Base-by-base conservation (phyloP, 208 protist genomes). In the Leishmania mexicana region DNA sequence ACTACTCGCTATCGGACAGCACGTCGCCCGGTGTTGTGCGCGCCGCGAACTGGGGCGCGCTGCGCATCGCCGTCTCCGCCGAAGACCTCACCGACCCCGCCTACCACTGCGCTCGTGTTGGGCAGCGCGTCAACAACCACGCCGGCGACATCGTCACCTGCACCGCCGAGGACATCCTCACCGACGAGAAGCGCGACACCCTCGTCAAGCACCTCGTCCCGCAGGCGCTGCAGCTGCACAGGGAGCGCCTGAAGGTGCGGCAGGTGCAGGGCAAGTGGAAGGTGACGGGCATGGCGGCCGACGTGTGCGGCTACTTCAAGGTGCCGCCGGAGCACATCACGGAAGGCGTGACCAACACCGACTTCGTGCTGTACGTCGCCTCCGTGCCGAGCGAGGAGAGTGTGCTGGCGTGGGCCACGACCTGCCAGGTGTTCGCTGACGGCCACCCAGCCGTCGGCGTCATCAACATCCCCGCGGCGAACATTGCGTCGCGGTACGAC, bases 311-410 rank as follows among this genome's bases (percentile, higher is more conserved):
- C 2, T 19, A 47, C 19, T 76, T 77, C 64, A 19, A 42, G 17
- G 58, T 85, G 17, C 81, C 94, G 31, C 15, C 2, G 1, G 17
- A 13, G 17, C 89, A 96, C 83, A 10, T 57, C 38, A 93, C 78
- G 2, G 60, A 11, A 0, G 92, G 92, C 17, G 81, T 95, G 2
- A 65, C 53, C 24, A 80, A 84, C 58, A 68, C 75, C 17, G 93
- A 97, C 83, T 92, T 93, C 68, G 67, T 96, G 24, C 8, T 97
- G 19, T 96, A 96, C 86, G 87, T 96, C 1, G 68, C 87, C 11
- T 76, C 92, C 1, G 88, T 58, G 0, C 86, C 86, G 10, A 85
- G 71, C 0, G 19, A 0, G 6, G 47, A 47, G 7, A 7, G 10
- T 2, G 74, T 62, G n/a, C 5, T 82, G 15, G 81, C 88, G 64